phyloP scores from a whole-genome alignment of 306 rosid genomes.

The Vigna reflexopilosa region DNA sequence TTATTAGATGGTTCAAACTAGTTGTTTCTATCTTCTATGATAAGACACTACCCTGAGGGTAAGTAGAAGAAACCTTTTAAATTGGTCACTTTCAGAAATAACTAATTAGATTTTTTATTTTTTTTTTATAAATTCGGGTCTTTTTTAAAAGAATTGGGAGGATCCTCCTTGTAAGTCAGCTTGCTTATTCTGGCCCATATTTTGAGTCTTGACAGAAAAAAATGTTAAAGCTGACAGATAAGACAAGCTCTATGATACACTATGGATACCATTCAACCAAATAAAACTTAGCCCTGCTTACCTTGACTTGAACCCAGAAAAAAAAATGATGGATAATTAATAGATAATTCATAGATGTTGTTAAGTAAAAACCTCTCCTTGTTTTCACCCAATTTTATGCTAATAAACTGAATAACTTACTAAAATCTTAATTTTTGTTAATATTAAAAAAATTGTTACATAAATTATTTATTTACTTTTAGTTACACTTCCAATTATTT shows the following conservation, averaged over 20 bases:
- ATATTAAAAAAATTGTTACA: neutral
- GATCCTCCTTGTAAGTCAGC: neutral
- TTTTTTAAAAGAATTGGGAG: neutral
- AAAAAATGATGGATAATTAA: neutral
- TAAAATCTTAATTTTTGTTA: neutral
- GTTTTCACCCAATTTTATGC: neutral
- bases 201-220: neutral
- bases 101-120: neutral
- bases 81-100: neutral
- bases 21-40: neutral
- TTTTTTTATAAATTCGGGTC: too few species aligned
- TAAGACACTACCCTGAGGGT: constrained; percentile 7
- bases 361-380: neutral
- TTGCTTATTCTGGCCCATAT: neutral
- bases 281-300: neutral
- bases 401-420: neutral
- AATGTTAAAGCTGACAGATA: neutral
- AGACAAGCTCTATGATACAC: neutral
- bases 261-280: neutral
- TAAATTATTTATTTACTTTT: neutral
- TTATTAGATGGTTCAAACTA: too few species aligned
- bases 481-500: neutral
- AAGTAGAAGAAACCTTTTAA: neutral
- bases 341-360: neutral
- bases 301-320: neutral